These are phyloP conservation scores for Kwoniella heveanensis DNA, from an alignment of 768 basidiomycete species.

Conservation along the genomic window DNA sequence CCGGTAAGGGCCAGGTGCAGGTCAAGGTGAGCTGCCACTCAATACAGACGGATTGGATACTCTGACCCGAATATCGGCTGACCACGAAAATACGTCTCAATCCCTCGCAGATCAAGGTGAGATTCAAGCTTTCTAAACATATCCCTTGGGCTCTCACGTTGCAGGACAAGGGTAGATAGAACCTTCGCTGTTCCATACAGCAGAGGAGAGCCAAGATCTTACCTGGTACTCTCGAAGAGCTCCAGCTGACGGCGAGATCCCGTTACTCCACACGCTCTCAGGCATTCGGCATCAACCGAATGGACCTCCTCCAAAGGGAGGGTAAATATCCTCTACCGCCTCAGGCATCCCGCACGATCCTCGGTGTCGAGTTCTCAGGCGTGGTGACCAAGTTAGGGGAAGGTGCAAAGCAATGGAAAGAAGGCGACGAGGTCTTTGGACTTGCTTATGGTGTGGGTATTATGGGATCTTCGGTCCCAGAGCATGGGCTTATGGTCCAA, in stretches of 20 bases:
- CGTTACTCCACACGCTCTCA: slow-evolving; percentile 37
- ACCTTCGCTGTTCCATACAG: too few relatives aligned
- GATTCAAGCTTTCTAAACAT: too few relatives aligned
- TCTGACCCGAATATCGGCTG: neutral
- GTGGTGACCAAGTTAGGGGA: slow-evolving; percentile 63
- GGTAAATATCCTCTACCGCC: slow-evolving; percentile 71
- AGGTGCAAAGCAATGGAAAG: slow-evolving; percentile 62
- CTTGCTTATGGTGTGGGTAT: slow-evolving; percentile 72
- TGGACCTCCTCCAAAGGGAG: slow-evolving; percentile 68
- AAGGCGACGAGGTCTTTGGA: slow-evolving; percentile 75
- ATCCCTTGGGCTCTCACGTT: too few relatives aligned
- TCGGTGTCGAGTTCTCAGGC: slow-evolving; percentile 88
- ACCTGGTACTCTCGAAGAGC: too few relatives aligned
- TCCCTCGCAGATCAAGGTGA: slow-evolving; percentile 8
- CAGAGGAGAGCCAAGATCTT: too few relatives aligned
- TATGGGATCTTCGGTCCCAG: neutral
- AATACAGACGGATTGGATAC: neutral
- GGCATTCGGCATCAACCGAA: slow-evolving; percentile 84
- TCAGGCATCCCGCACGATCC: slow-evolving; percentile 68
- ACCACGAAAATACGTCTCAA: too few relatives aligned
- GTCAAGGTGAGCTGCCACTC: slow-evolving; percentile 65
- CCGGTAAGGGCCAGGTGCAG: slow-evolving; percentile 66
- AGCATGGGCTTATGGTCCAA: neutral
- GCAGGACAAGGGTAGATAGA: too few relatives aligned
- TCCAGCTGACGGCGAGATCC: neutral